Evolutionary conservation across 129 eudicot genomes (phyloP), one percentile per base, ranked within the genome.

Genomic region (Helianthus tuberosus): DNA sequence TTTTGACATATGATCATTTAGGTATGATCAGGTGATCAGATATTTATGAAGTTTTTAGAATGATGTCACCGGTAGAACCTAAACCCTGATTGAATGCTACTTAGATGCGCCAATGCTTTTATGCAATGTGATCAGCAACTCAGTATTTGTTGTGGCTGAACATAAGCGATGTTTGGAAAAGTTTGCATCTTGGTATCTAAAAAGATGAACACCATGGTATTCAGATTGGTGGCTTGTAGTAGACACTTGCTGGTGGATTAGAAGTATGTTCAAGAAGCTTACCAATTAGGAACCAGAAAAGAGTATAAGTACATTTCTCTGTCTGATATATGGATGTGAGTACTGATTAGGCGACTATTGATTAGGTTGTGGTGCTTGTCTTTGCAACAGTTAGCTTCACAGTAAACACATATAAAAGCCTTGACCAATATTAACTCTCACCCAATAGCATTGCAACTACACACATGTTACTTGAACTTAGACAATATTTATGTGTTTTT

Each of bases 81-180:
- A 25, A 58, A 59, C 64, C 64, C 64, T 59, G 25, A 23, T 8
- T 7, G 17, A 23, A 59, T 59, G n/a, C 15, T 16, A 59, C 13
- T 59, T 58, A 14, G 39, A 11, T 4, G 23, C 5, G 11, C 27
- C 12, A 58, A 58, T 23, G 39, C 38, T 58, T 58, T 58, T 58
- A 25, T 58, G 64, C 39, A 58, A 58, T 58, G 36, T 25, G 11
- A 59, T 25, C 41, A 59, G n/a, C 39, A 20, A 59, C 64, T 59
- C 38, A 5, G 23, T 35, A 25, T 27, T 23, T 59, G 39, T 5
- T 59, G 64, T 25, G 14, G 41, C 64, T 27, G 38, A 35, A 25
- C 29, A 35, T 43, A 43, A 43, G 47, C 6, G 47, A 1, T 43
- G 11, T 8, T 43, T 43, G 4, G 47, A 43, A 43, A 35, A 25